These are phyloP conservation scores for Narthecium ossifragum DNA, from an alignment of 106 monocot species.

Conservation along the genomic window DNA sequence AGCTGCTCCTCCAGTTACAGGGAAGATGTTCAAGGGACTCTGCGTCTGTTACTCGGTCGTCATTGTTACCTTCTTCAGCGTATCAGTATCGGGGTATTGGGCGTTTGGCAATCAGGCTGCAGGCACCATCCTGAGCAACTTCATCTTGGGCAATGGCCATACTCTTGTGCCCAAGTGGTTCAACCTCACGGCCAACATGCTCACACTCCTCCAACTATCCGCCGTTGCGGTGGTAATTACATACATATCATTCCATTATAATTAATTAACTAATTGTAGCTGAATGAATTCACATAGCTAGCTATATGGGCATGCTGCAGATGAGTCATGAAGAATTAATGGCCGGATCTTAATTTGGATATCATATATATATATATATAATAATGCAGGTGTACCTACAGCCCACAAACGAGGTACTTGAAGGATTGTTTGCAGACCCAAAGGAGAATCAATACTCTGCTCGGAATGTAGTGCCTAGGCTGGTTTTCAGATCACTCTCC, in stretches of 20 bases:
- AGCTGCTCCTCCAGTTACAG: slow-evolving; percentile 61
- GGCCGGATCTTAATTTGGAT: too few species aligned
- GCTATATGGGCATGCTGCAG: too few species aligned
- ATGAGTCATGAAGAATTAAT: too few species aligned
- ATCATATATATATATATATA: too few species aligned
- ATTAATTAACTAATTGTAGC: too few species aligned
- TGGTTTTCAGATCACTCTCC: slow-evolving; percentile 52
- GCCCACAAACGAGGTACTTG: slow-evolving; percentile 80
- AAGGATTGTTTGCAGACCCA: slow-evolving; percentile 57
- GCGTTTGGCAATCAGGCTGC: slow-evolving; percentile 76
- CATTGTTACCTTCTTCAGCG: slow-evolving; percentile 62
- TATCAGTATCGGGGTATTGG: slow-evolving; percentile 82
- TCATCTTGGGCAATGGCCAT: too few species aligned
- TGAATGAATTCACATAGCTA: too few species aligned
- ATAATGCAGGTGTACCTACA: slow-evolving; percentile 90
- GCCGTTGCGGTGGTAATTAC: slow-evolving; percentile 72
- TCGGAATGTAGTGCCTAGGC: slow-evolving; percentile 63
- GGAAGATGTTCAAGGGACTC: slow-evolving; percentile 97
- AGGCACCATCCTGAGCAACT: too few species aligned
- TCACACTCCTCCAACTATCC: slow-evolving; percentile 74
- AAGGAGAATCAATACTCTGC: slow-evolving; percentile 47
- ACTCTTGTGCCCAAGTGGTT: slow-evolving; percentile 65
- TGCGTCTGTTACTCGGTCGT: slow-evolving; percentile 75
- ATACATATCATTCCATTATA: too few species aligned
- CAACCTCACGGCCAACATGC: slow-evolving; percentile 46